Percentiles rank a stretch among this genome's conserved stretches.
Conservation (phyloP, 495 filamentous ascomycete genomes). For the Daldinia concentrica region DNA sequence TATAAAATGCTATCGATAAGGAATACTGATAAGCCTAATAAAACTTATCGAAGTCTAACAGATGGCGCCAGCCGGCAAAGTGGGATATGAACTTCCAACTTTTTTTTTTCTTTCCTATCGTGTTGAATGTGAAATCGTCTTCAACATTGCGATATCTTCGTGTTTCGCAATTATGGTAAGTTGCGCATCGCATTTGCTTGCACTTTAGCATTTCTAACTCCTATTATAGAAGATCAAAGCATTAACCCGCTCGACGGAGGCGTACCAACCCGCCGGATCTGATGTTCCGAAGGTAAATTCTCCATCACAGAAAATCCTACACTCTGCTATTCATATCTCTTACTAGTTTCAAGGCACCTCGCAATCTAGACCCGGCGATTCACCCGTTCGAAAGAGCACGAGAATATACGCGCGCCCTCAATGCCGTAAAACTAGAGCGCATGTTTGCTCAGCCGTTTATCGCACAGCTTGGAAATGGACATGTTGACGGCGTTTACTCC, state of each 20-base stretch:
- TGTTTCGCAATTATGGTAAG: slow-evolving; percentile 28
- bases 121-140: slow-evolving; percentile 10
- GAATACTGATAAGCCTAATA: neutral
- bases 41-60: neutral
- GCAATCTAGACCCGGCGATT: slow-evolving; percentile 90
- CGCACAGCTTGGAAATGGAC: slow-evolving; percentile 84
- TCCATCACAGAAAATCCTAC: neutral
- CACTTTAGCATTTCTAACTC: slow-evolving; percentile 8
- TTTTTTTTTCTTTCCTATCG: slow-evolving; percentile 27
- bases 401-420: slow-evolving; percentile 81
- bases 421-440: slow-evolving; percentile 92
- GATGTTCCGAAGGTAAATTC: slow-evolving; percentile 66
- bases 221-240: slow-evolving; percentile 83
- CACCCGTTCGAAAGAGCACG: slow-evolving; percentile 95
- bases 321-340: slow-evolving; percentile 7
- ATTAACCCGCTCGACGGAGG: slow-evolving; percentile 77
- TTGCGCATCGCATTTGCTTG: neutral
- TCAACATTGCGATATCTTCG: slow-evolving; percentile 15
- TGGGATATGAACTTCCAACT: slow-evolving; percentile 23
- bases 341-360: slow-evolving; percentile 56
- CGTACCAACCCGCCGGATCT: slow-evolving; percentile 82
- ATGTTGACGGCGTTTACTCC: slow-evolving; percentile 90
- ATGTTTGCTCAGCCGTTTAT: slow-evolving; percentile 97
- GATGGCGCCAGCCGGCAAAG: slow-evolving; percentile 19
- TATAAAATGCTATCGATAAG: slow-evolving; percentile 22